These are phyloP conservation scores for Alnus glutinosa DNA, from an alignment of 306 rosid genomes.

Conservation along the genomic window DNA sequence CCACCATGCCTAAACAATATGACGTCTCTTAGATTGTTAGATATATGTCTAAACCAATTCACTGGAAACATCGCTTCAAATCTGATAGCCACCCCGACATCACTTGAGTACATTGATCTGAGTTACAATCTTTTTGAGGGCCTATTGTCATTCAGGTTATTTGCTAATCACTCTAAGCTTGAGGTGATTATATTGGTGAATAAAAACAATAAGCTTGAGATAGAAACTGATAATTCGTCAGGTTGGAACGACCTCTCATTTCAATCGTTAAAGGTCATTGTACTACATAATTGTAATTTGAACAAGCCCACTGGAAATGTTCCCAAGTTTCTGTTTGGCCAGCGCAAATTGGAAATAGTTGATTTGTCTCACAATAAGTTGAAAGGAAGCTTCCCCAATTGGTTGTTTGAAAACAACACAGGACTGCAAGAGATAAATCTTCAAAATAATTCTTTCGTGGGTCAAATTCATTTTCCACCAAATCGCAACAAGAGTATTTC, in stretches of 20 bases:
- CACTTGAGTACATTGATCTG: slow-evolving; percentile 17
- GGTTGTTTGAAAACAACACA: slow-evolving; percentile 6
- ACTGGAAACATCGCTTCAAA: slow-evolving; percentile 8
- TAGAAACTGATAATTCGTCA: slow-evolving; percentile 6
- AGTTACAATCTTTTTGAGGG: slow-evolving; percentile 21
- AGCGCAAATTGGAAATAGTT: not conserved
- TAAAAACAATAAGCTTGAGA: not conserved
- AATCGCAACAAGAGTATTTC: not conserved
- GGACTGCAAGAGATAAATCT: not conserved
- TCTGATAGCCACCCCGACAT: not conserved
- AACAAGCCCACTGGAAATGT: not conserved
- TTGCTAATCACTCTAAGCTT: slow-evolving; percentile 24
- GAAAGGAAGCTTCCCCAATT: not conserved
- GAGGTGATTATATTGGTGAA: slow-evolving; percentile 4
- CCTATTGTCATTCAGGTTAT: slow-evolving; percentile 6
- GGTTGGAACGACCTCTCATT: slow-evolving; percentile 9
- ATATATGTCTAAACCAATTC: slow-evolving; percentile 15
- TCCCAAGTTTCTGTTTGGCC: slow-evolving; percentile 15
- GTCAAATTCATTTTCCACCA: not conserved
- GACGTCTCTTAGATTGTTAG: slow-evolving; percentile 10
- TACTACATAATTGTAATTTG: not conserved
- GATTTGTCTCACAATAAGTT: slow-evolving; percentile 14
- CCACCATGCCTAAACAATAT: slow-evolving; percentile 25
- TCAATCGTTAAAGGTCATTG: slow-evolving; percentile 14
- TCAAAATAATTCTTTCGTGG: not conserved